Base-by-base conservation (phyloP, 352 stramenopile genomes). In the Pythium volutum region DNA sequence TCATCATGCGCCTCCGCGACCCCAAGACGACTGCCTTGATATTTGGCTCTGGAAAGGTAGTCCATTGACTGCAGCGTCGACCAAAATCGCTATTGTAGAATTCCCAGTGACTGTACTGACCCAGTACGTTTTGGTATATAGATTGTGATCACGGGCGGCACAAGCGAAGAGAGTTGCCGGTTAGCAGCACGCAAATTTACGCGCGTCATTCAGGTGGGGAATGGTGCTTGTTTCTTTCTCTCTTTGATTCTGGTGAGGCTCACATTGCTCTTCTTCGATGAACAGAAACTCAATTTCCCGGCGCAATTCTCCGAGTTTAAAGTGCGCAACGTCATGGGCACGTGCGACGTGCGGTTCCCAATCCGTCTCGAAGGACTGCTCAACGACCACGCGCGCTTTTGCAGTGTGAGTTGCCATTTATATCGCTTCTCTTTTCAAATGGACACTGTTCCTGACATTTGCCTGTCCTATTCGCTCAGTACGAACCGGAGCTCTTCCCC, bases 401-500 rank as follows among this genome's bases (percentile, higher is more conserved):
- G 83, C 31, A 98, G 84, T 72, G 87, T 96, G 83, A 57, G 83
- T 87, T 43, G 36, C 7, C 36, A 5, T 9, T 2, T 41, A 2
- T 15, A 20, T 51, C 12, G 27, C 11, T 29, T 50, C 29, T 31
- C n/a, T n/a, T n/a, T n/a, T n/a, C n/a, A n/a, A n/a, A n/a, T n/a
- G n/a, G n/a, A n/a, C n/a, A n/a, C n/a, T n/a, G n/a, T n/a, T n/a
- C n/a, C n/a, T n/a, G n/a, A n/a, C n/a, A n/a, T n/a, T n/a, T n/a
- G n/a, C n/a, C n/a, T n/a, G n/a, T n/a, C n/a, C n/a, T n/a, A n/a
- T 18, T 52, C 38, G 18, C 22, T 9, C 65, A 82, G 42, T 99
- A 99, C 73, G 98, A 99, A 65, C 98, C 98, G 0, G 98, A 99
- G 67, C 76, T 99, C n/a, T 99, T 99, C 76, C 96, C 97, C 11